Base-by-base conservation (phyloP, 371 early-diverging fungal genomes). In the Sporodiniella umbellata region DNA sequence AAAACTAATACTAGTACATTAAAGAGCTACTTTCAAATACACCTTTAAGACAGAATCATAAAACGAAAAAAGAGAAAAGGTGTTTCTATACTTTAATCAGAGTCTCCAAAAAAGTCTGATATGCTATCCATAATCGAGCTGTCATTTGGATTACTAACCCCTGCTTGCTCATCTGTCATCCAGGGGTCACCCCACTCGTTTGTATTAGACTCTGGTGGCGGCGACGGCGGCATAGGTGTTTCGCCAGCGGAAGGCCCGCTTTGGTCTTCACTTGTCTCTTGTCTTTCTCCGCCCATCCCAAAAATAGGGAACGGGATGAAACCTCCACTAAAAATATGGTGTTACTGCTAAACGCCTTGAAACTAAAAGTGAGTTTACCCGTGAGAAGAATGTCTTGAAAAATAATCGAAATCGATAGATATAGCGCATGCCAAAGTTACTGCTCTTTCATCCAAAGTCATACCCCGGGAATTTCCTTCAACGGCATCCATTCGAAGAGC, bases 351-450 rank as follows among this genome's bases (percentile, higher is more conserved):
- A 4, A 4, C 11, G 1, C 14, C n/a, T 18, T 4, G 15, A 17
- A 2, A 39, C 0, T 26, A 4, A 28, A 2, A 40, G 35, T 4
- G 3, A 10, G 43, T 65, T 60, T 67, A 83, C 80, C 80, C 74
- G 53, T 80, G 79, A 23, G 60, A 62, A 4, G 89, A 90, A 56
- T 92, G 92, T 25, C 92, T 69, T 15, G 87, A 86, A 57, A 94
- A 95, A 58, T 92, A 95, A 68, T 95, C 95, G 55, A 93, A 88
- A 62, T 95, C 95, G 46, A 92, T 87, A n/a, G 87, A 86, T 35
- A 93, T 75, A 42, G 94, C 94, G 44, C 86, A 84, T 0, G 89
- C 90, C 33, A 95, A 68, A 28, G 87, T 82, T 8, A 93, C 86
- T 7, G 94, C 94, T 33, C 92, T 81, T 55, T 91, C 86, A 61